Evolutionary conservation across 371 early-diverging fungal species (phyloP).

Genomic region (Mucor saturninus): DNA sequence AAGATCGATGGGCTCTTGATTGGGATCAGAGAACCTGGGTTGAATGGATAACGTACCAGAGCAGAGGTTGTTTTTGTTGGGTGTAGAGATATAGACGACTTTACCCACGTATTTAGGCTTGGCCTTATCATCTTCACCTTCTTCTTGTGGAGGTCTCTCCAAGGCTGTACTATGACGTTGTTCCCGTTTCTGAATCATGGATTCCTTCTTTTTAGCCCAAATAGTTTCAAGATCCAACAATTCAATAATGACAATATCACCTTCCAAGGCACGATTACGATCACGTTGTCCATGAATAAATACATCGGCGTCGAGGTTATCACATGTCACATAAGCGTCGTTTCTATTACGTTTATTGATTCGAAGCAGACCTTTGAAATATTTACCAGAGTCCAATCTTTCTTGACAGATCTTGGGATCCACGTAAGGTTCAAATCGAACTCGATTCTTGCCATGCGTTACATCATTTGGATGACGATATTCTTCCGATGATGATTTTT

Average conservation of each 20-base stretch:
- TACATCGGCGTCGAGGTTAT: conserved; percentile 50
- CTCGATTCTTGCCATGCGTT: conserved; percentile 14
- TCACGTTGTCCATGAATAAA: conserved; percentile 59
- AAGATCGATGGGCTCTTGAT: background rate
- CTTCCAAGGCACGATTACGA: conserved; percentile 82
- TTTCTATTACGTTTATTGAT: conserved; percentile 65
- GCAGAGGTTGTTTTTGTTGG: conserved; percentile 48
- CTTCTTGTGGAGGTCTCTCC: conserved; percentile 24
- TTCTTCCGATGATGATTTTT: background rate
- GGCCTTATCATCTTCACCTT: conserved; percentile 24
- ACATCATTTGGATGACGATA: conserved; percentile 43
- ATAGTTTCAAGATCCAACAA: conserved; percentile 58
- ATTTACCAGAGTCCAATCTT: conserved; percentile 14
- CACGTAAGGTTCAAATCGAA: conserved; percentile 27
- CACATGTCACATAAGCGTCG: conserved; percentile 74
- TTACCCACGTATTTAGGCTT: conserved; percentile 31
- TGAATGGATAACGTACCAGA: conserved; percentile 34
- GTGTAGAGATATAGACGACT: conserved; percentile 56
- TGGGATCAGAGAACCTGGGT: background rate
- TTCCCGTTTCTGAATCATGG: conserved; percentile 16
- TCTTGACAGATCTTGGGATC: conserved; percentile 26
- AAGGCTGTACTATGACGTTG: conserved; percentile 11
- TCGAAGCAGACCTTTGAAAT: conserved; percentile 60
- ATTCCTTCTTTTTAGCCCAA: conserved; percentile 33
- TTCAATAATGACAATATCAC: conserved; percentile 71